Percentiles rank a stretch among this genome's conserved stretches.
Evolutionary conservation across 805 yeast species (phyloP).

Genomic region (Lipomyces lipofer): DNA sequence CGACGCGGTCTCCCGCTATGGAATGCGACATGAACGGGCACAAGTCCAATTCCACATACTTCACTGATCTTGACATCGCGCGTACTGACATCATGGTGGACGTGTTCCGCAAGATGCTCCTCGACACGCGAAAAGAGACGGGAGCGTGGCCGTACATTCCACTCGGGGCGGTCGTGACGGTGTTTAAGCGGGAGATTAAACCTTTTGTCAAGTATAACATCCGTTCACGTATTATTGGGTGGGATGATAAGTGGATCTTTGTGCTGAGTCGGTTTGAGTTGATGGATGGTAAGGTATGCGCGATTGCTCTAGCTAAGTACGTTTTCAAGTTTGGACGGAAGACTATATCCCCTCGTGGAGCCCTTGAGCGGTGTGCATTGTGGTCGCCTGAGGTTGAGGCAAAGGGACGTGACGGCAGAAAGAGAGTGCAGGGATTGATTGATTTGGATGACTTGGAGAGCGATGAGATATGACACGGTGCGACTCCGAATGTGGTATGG

Average conservation of each 20-base stretch:
- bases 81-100: constrained; percentile 62
- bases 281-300: constrained; percentile 45
- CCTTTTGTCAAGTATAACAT: constrained; percentile 63
- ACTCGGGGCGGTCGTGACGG: constrained; percentile 67
- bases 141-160: constrained; percentile 64
- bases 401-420: constrained; percentile 34
- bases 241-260: constrained; percentile 89
- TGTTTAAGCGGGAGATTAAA: constrained; percentile 70
- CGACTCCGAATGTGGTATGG: no score
- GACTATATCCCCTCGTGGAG: constrained; percentile 68
- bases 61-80: constrained; percentile 75
- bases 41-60: constrained; percentile 84
- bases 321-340: constrained; percentile 77
- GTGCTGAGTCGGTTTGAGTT: constrained; percentile 62
- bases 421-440: constrained; percentile 32
- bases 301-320: constrained; percentile 71
- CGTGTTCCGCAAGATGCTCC: constrained; percentile 58
- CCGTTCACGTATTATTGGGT: constrained; percentile 62
- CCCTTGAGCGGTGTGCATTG: constrained; percentile 48
- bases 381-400: constrained; percentile 53
- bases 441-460: constrained; percentile 33
- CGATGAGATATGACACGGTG: constrained; percentile 6
- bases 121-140: constrained; percentile 44
- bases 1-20: constrained; percentile 65
- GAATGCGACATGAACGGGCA: constrained; percentile 88